A percentile compares a stretch with the other conserved stretches of the same genome.
These are phyloP conservation scores for Entomortierella chlamydospora DNA, from an alignment of 192 early-diverging fungal species.

Conservation along the genomic window DNA sequence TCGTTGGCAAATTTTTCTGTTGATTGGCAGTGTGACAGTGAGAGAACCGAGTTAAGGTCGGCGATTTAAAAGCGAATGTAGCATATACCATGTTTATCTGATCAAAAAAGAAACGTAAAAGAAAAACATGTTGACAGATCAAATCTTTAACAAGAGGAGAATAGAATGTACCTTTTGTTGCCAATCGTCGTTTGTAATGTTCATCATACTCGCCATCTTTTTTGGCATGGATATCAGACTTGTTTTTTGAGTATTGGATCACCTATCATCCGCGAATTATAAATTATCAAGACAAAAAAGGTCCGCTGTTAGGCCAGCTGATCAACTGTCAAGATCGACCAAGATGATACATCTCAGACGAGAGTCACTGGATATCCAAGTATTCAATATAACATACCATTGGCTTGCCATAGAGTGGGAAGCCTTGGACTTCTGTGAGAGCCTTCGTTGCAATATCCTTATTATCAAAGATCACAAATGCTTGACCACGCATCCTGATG, in stretches of 20 bases:
- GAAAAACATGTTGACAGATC: not conserved
- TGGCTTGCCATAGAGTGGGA: constrained; percentile 85
- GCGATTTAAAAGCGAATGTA: too few relatives aligned
- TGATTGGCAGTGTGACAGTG: too few relatives aligned
- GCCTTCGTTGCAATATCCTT: constrained; percentile 81
- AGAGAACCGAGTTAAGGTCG: too few relatives aligned
- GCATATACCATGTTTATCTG: too few relatives aligned
- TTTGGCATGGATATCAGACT: constrained; percentile 73
- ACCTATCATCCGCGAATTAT: constrained; percentile 34
- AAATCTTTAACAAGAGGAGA: not conserved
- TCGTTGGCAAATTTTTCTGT: constrained; percentile 49
- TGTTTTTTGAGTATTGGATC: constrained; percentile 66
- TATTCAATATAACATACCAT: constrained; percentile 64
- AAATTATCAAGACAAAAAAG: not conserved
- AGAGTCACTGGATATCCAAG: not conserved
- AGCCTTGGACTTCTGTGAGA: constrained; percentile 85
- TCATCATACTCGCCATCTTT: constrained; percentile 75
- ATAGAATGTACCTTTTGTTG: constrained; percentile 69
- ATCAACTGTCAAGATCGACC: constrained; percentile 5
- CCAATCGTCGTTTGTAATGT: constrained; percentile 68
- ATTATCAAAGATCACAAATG: constrained; percentile 87
- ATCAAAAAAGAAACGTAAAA: not conserved
- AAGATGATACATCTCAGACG: too few relatives aligned
- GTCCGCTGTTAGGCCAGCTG: not conserved
- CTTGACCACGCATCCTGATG: constrained; percentile 92